These are phyloP conservation scores for Ajuga chamaepitys DNA, from an alignment of 257 asterid genomes.

Conservation along the genomic window DNA sequence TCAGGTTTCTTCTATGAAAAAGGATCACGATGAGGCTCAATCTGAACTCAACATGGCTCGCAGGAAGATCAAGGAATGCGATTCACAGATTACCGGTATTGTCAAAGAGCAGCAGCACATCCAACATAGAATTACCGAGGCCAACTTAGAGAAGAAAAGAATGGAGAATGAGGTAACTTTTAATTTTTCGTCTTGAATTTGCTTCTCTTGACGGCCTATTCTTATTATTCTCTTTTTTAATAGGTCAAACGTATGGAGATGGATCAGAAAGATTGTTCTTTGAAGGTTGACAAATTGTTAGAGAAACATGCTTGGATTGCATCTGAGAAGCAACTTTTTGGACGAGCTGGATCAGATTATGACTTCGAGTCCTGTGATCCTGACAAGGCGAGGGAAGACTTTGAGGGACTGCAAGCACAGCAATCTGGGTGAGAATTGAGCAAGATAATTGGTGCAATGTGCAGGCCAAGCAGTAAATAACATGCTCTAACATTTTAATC, in stretches of 20 bases:
- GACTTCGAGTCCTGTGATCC: slow-evolving; percentile 84
- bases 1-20: slow-evolving; percentile 54
- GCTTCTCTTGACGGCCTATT: slow-evolving; percentile 4
- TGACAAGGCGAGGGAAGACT: slow-evolving; percentile 56
- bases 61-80: slow-evolving; percentile 79
- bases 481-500: slow-evolving; percentile 11
- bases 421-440: slow-evolving; percentile 72
- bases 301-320: slow-evolving; percentile 92
- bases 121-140: slow-evolving; percentile 61
- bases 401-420: slow-evolving; percentile 70
- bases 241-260: slow-evolving; percentile 91
- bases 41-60: slow-evolving; percentile 74
- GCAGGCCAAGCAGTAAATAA: not conserved
- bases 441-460: not conserved
- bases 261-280: slow-evolving; percentile 80
- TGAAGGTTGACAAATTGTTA: slow-evolving; percentile 73
- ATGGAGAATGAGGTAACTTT: slow-evolving; percentile 81
- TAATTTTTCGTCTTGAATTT: slow-evolving; percentile 5
- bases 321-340: slow-evolving; percentile 93
- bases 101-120: slow-evolving; percentile 69
- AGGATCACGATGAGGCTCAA: slow-evolving; percentile 45
- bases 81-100: slow-evolving; percentile 64
- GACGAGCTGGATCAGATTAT: slow-evolving; percentile 85
- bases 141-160: slow-evolving; percentile 77
- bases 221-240: not conserved